Conservation (phyloP, 2,329 filamentous ascomycete genomes). For the Colletotrichum sp. region DNA sequence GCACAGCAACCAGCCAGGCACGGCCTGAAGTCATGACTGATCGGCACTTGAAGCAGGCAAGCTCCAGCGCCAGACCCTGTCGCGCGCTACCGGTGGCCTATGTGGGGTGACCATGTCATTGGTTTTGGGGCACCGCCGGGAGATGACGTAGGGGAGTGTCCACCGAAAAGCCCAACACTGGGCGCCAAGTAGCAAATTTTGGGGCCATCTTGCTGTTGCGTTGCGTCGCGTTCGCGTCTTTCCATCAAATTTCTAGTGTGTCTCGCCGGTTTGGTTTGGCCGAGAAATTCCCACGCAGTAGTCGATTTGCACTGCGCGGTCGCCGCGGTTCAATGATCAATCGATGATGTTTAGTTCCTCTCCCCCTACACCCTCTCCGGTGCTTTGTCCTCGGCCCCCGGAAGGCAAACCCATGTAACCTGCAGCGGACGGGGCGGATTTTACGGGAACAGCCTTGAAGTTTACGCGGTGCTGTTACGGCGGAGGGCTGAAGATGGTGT, state of each 20-base stretch:
- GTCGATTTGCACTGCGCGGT: not conserved
- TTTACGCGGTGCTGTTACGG: not conserved
- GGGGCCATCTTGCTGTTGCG: not conserved
- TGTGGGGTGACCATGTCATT: constrained; percentile 21
- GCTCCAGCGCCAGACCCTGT: not conserved
- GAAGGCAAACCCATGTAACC: not conserved
- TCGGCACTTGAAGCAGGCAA: constrained; percentile 8
- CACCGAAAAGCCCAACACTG: not conserved
- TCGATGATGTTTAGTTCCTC: not conserved
- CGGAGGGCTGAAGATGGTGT: not conserved
- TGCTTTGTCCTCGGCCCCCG: not conserved
- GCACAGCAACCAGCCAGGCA: not conserved
- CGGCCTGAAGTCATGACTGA: constrained; percentile 17
- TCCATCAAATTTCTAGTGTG: not conserved
- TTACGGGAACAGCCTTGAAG: not conserved
- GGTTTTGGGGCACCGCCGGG: not conserved
- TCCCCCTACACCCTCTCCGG: not conserved
- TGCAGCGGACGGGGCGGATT: not conserved
- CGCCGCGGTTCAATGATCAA: not conserved
- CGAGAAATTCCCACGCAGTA: not conserved
- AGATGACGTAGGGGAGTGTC: constrained; percentile 9
- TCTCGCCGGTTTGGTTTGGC: not conserved
- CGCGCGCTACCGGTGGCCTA: not conserved
- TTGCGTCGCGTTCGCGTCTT: not conserved
- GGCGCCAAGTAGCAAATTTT: not conserved